Conservation (phyloP, 2,329 filamentous ascomycete genomes). For the Pseudocercospora cruenta region DNA sequence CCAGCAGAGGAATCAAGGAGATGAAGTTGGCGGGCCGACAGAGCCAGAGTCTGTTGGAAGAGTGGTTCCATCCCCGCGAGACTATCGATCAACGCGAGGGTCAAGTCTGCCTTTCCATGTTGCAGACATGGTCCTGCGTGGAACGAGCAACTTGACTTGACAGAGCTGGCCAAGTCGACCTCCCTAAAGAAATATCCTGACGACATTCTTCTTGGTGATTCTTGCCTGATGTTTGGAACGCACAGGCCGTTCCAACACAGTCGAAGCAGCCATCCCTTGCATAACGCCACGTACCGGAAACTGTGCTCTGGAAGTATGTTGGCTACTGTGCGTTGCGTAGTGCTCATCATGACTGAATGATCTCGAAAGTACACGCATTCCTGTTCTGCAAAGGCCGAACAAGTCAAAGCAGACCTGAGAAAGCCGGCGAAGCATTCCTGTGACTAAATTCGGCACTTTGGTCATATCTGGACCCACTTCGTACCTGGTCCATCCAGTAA, state of each 20-base stretch:
- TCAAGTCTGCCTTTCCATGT: neutral
- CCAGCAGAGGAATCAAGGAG: neutral
- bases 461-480: neutral
- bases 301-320: neutral
- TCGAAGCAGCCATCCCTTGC: neutral
- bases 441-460: neutral
- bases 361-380: neutral
- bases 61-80: neutral
- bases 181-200: too few relatives aligned
- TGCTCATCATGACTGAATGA: neutral
- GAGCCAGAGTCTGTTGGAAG: neutral
- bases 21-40: neutral
- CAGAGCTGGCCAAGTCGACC: too few relatives aligned
- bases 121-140: too few relatives aligned
- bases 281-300: neutral
- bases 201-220: neutral
- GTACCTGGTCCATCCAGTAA: neutral
- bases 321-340: neutral
- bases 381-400: neutral
- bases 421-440: neutral
- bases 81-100: neutral
- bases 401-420: neutral
- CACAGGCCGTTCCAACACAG: neutral
- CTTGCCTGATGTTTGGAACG: neutral
- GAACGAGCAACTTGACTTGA: too few relatives aligned